Conservation (phyloP, 352 stramenopile genomes). For the Saprolegnia diclina region DNA sequence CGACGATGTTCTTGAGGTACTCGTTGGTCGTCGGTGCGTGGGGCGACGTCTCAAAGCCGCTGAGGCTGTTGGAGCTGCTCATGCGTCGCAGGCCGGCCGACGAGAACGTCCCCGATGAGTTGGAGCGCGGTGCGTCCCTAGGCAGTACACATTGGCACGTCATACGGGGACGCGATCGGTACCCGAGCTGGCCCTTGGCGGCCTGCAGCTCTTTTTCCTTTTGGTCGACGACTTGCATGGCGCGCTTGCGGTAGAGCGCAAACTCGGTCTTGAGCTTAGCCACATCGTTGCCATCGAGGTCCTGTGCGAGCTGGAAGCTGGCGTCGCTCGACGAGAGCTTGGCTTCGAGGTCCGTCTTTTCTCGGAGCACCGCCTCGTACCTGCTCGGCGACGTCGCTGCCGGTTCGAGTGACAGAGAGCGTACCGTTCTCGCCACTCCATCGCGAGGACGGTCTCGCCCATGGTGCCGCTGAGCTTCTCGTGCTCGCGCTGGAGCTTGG, state of each 20-base stretch:
- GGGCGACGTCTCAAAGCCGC: constrained; percentile 72
- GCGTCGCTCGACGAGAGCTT: constrained; percentile 53
- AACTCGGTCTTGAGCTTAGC: constrained; percentile 71
- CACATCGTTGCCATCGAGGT: constrained; percentile 42
- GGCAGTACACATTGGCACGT: constrained; percentile 37
- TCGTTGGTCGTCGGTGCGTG: constrained; percentile 73
- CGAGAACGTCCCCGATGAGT: constrained; percentile 24
- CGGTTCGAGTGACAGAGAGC: not conserved
- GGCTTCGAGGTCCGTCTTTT: constrained; percentile 74
- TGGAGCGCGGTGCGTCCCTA: constrained; percentile 18
- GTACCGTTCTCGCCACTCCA: constrained; percentile 75
- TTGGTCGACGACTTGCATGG: constrained; percentile 71
- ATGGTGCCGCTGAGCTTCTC: constrained; percentile 81
- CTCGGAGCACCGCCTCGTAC: constrained; percentile 65
- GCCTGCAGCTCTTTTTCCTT: constrained; percentile 75
- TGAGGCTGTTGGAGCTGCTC: constrained; percentile 76
- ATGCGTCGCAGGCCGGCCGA: constrained; percentile 45
- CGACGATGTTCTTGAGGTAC: constrained; percentile 88
- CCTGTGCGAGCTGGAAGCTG: constrained; percentile 35
- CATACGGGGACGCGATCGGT: too few species aligned
- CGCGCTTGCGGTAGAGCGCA: constrained; percentile 67
- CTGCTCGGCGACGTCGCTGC: constrained; percentile 26
- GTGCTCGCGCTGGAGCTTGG: constrained; percentile 80
- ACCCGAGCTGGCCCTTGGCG: constrained; percentile 30
- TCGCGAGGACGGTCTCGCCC: constrained; percentile 76